phyloP scores from a whole-genome alignment of 345 rosid species.

The Brassica rapa region DNA sequence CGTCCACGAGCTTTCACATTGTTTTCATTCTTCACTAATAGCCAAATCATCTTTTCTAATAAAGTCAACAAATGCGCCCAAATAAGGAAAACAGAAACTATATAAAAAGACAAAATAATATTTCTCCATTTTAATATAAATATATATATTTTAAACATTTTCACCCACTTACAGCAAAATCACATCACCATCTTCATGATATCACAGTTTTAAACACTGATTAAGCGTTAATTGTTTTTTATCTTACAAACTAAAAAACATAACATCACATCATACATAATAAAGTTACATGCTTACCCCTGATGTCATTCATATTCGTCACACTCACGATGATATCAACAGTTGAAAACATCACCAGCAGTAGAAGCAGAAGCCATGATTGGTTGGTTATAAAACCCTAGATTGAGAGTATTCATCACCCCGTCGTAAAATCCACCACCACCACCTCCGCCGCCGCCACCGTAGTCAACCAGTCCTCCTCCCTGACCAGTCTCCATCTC shows the following conservation, averaged over 20 bases:
- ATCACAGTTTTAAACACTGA: slow-evolving; percentile 2
- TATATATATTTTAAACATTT: background rate
- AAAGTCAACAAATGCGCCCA: slow-evolving; percentile 20
- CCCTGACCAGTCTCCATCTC: slow-evolving; percentile 32
- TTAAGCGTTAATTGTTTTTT: background rate
- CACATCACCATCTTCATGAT: slow-evolving; percentile 16
- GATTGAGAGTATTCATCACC: slow-evolving; percentile 46
- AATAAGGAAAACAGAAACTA: slow-evolving; percentile 25
- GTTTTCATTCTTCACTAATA: slow-evolving; percentile 16
- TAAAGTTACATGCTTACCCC: slow-evolving; percentile 13
- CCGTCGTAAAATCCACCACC: slow-evolving; percentile 33
- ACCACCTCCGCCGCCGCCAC: slow-evolving; percentile 11
- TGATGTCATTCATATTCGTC: background rate
- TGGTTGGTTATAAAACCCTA: slow-evolving; percentile 60
- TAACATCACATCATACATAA: background rate
- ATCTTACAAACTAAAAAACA: slow-evolving; percentile 11
- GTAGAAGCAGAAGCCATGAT: slow-evolving; percentile 59
- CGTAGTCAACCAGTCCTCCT: slow-evolving; percentile 5
- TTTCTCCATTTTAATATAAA: slow-evolving; percentile 5
- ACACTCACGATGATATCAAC: slow-evolving; percentile 10
- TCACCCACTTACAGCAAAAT: background rate
- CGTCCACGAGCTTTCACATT: slow-evolving; percentile 42
- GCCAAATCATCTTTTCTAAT: slow-evolving; percentile 33
- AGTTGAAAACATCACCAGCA: slow-evolving; percentile 38
- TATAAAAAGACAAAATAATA: slow-evolving; percentile 11